Percentiles rank a stretch among this genome's conserved stretches.
phyloP scores from a whole-genome alignment of 352 stramenopile genomes.

The Globisporangium recalcitrans region DNA sequence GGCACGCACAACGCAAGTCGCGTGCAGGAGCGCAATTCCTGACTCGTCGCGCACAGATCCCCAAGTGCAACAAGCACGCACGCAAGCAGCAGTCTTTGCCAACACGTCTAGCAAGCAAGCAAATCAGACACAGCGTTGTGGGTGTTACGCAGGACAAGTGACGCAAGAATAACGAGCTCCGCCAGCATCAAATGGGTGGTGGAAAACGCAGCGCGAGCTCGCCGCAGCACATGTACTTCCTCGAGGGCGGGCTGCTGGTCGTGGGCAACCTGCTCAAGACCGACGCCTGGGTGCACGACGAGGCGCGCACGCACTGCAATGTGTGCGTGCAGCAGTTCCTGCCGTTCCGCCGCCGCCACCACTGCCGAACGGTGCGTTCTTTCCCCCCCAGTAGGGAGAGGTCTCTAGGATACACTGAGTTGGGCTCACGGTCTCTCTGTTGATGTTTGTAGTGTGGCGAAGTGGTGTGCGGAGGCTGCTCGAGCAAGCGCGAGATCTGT shows the following conservation, averaged over 20 bases:
- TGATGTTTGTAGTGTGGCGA: conserved; percentile 44
- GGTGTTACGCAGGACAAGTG: not conserved
- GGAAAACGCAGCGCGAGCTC: conserved; percentile 15
- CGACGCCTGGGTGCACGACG: conserved; percentile 64
- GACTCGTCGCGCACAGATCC: not conserved
- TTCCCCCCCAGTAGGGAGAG: not conserved
- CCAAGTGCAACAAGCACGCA: not conserved
- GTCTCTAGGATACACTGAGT: not conserved
- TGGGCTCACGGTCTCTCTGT: not conserved
- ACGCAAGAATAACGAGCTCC: not conserved
- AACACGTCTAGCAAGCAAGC: not conserved
- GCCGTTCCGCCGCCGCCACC: conserved; percentile 66
- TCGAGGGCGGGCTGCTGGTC: conserved; percentile 67
- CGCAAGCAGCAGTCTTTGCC: too few species aligned
- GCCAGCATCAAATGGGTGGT: conserved; percentile 11
- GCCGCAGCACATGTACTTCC: conserved; percentile 67
- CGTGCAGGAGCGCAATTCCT: conserved; percentile 1
- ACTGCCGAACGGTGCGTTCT: conserved; percentile 56
- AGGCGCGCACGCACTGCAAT: conserved; percentile 69
- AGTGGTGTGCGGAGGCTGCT: conserved; percentile 66
- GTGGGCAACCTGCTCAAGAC: conserved; percentile 64
- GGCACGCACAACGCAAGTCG: conserved; percentile 11
- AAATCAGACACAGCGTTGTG: not conserved
- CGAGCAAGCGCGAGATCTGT: conserved; percentile 62
- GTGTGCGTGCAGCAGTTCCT: conserved; percentile 81